Conservation (phyloP, 1,284 basidiomycete species). For the Tilletia indica region DNA sequence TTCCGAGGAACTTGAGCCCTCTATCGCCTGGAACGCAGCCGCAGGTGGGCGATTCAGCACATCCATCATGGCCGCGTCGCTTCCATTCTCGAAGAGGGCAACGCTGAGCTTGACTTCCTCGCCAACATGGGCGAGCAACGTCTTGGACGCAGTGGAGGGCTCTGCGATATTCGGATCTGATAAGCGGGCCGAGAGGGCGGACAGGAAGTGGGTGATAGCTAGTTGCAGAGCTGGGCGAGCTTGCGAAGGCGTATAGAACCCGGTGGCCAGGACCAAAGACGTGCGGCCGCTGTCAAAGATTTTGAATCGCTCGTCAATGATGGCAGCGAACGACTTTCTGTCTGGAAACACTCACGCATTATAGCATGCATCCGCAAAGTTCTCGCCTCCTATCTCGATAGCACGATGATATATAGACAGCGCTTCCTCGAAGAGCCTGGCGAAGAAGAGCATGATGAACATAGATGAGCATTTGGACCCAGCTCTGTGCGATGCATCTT, state of each 20-base stretch:
- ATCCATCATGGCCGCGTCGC: neutral
- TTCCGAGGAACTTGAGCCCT: neutral
- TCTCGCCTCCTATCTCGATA: neutral
- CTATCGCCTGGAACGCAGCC: neutral
- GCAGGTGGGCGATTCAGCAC: neutral
- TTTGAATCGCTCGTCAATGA: neutral
- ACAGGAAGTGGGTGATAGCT: slow-evolving; percentile 3
- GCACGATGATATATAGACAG: neutral
- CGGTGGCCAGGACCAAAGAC: slow-evolving; percentile 2
- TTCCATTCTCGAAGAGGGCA: neutral
- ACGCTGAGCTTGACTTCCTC: slow-evolving; percentile 8
- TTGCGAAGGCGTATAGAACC: neutral
- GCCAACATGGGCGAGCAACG: neutral
- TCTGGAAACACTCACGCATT: neutral
- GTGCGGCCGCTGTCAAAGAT: neutral
- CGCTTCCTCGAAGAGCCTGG: slow-evolving; percentile 11
- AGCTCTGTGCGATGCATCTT: neutral
- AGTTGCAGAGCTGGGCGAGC: neutral
- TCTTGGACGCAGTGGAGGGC: neutral
- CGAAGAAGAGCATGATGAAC: neutral
- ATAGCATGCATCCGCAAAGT: slow-evolving; percentile 8
- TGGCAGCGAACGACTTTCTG: neutral
- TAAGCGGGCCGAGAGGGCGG: slow-evolving; percentile 5
- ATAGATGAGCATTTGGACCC: too few species aligned
- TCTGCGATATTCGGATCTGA: neutral